Evolutionary conservation across 1,139 yeast species (phyloP).

Genomic region (Hemisphaericaspora subhashii): DNA sequence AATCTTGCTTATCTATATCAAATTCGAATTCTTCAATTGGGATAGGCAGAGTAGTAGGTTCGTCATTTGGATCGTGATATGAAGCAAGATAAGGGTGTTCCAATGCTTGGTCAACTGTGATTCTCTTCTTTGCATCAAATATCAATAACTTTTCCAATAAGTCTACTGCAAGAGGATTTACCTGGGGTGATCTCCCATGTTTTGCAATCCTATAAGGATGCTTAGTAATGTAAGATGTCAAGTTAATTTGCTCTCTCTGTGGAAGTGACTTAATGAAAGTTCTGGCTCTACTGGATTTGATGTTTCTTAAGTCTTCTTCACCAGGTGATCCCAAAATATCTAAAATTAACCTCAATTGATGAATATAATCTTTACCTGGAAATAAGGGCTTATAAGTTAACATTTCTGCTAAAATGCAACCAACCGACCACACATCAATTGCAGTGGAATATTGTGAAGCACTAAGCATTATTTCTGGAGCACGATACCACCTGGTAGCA

Average conservation of each 20-base stretch:
- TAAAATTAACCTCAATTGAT: conserved; percentile 83
- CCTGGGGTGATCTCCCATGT: conserved; percentile 17
- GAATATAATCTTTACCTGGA: conserved; percentile 93
- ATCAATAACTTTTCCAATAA: conserved; percentile 70
- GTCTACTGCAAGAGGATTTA: conserved; percentile 74
- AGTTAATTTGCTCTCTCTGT: conserved; percentile 10
- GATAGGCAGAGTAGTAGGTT: conserved; percentile 73
- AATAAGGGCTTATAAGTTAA: conserved; percentile 81
- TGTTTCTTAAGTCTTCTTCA: conserved; percentile 75
- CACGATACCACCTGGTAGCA: conserved; percentile 96
- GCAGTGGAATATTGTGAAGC: conserved; percentile 93
- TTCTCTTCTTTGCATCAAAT: conserved; percentile 78
- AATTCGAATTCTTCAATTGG: conserved; percentile 81
- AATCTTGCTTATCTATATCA: conserved; percentile 71
- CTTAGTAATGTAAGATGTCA: conserved; percentile 16
- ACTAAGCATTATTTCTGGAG: conserved; percentile 89
- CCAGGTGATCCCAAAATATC: conserved; percentile 90
- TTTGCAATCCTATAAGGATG: conserved; percentile 22
- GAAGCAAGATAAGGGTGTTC: conserved; percentile 76
- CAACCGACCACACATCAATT: conserved; percentile 95
- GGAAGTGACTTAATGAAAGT: conserved; percentile 82
- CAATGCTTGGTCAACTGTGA: conserved; percentile 78
- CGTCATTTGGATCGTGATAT: conserved; percentile 84
- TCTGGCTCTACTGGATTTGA: conserved; percentile 81
- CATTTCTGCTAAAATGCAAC: conserved; percentile 95